A percentile compares a stretch with the other conserved stretches of the same genome.
Conservation (phyloP, 1,284 basidiomycete species). For the Abortiporus biennis region DNA sequence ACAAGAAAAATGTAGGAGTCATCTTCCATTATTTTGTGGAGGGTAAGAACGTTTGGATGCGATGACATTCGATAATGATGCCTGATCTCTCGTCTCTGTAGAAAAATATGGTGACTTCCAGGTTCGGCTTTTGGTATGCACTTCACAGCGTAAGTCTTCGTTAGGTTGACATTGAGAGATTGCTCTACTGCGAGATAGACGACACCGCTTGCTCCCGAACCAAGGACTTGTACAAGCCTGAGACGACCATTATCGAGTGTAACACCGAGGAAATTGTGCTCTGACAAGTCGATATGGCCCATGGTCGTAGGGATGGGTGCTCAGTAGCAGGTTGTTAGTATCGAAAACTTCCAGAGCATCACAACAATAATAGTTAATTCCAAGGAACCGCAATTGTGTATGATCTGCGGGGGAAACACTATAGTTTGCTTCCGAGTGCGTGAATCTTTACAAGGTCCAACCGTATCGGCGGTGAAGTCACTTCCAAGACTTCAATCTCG, state of each 20-base stretch:
- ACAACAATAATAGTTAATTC: too few species aligned
- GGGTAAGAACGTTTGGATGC: constrained; percentile 47
- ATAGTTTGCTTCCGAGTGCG: too few species aligned
- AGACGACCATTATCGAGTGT: constrained; percentile 72
- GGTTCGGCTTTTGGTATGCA: constrained; percentile 19
- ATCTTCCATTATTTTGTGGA: constrained; percentile 58
- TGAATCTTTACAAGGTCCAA: too few species aligned
- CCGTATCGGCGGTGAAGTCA: too few species aligned
- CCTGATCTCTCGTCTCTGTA: constrained; percentile 42
- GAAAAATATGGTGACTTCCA: constrained; percentile 30
- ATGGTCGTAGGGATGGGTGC: too few species aligned
- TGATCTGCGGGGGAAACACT: too few species aligned
- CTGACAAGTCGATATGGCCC: too few species aligned
- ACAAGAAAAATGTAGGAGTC: constrained; percentile 55
- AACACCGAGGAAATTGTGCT: constrained; percentile 45
- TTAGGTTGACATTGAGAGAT: constrained; percentile 21
- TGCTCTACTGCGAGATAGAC: constrained; percentile 38
- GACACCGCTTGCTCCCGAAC: constrained; percentile 89
- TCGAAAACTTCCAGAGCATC: too few species aligned
- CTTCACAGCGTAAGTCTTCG: constrained; percentile 24
- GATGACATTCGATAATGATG: constrained; percentile 45
- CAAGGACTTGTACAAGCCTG: constrained; percentile 79
- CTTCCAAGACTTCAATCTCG: too few species aligned
- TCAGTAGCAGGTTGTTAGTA: too few species aligned
- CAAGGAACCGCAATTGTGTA: too few species aligned